A percentile compares a stretch with the other conserved stretches of the same genome.
Evolutionary conservation across 208 protist species (phyloP).

Genomic region (Leptomonas seymouri): DNA sequence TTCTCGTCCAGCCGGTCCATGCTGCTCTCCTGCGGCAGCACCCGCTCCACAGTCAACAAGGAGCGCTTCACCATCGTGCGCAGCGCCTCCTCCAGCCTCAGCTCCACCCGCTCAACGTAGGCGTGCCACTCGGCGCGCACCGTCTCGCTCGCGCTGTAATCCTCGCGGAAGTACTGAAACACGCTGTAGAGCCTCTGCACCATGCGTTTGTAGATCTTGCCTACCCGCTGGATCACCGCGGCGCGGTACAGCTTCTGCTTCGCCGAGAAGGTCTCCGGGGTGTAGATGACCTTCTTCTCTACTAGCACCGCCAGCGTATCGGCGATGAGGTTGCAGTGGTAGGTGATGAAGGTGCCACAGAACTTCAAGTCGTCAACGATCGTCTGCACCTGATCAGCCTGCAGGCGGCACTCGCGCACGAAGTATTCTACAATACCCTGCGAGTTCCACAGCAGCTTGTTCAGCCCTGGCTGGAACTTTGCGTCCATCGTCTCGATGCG

Average conservation of each 20-base stretch:
- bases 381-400: slow-evolving; percentile 79
- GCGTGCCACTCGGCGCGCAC: slow-evolving; percentile 93
- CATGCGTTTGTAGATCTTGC: slow-evolving; percentile 83
- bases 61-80: slow-evolving; percentile 95
- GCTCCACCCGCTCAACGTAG: slow-evolving; percentile 94
- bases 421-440: slow-evolving; percentile 96
- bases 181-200: slow-evolving; percentile 77
- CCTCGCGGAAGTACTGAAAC: slow-evolving; percentile 94
- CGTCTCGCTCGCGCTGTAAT: slow-evolving; percentile 73
- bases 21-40: slow-evolving; percentile 92
- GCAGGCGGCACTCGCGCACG: slow-evolving; percentile 91
- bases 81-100: slow-evolving; percentile 95
- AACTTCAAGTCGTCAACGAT: slow-evolving; percentile 96
- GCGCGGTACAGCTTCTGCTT: slow-evolving; percentile 86
- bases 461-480: slow-evolving; percentile 92
- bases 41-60: slow-evolving; percentile 87
- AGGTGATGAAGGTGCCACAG: slow-evolving; percentile 82
- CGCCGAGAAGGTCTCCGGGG: slow-evolving; percentile 82
- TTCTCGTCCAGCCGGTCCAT: slow-evolving; percentile 88
- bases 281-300: slow-evolving; percentile 95
- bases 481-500: slow-evolving; percentile 93
- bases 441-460: slow-evolving; percentile 95
- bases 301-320: slow-evolving; percentile 95
- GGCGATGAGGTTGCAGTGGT: slow-evolving; percentile 90
- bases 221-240: slow-evolving; percentile 75